phyloP scores from a whole-genome alignment of 208 protist species.

The Acanthamoeba quina region DNA sequence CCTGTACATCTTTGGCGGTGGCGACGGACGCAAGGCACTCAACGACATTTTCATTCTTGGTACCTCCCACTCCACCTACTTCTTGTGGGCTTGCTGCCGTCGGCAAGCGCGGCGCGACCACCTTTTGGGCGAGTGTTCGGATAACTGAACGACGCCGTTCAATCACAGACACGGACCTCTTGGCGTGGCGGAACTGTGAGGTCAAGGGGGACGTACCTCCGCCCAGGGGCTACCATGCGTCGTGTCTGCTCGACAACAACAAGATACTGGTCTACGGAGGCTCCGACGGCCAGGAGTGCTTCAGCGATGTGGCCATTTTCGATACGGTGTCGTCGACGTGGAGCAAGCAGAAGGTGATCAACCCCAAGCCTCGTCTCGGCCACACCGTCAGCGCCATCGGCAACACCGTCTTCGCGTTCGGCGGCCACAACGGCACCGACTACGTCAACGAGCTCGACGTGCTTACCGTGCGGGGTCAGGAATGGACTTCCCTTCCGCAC shows the following conservation, averaged over 20 bases:
- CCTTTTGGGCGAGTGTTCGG: background rate
- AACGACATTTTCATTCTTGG: slow-evolving; percentile 56
- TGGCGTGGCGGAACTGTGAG: slow-evolving; percentile 35
- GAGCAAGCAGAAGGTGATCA: slow-evolving; percentile 25
- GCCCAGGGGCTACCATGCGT: slow-evolving; percentile 34
- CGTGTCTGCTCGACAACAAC: slow-evolving; percentile 11
- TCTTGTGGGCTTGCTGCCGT: too few relatives aligned
- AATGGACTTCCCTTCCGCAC: background rate
- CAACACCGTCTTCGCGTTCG: slow-evolving; percentile 19
- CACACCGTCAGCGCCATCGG: slow-evolving; percentile 19
- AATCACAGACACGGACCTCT: slow-evolving; percentile 7
- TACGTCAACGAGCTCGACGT: slow-evolving; percentile 59
- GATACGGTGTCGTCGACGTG: slow-evolving; percentile 1
- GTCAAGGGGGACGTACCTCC: slow-evolving; percentile 10
- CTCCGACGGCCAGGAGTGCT: slow-evolving; percentile 57
- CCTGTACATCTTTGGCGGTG: slow-evolving; percentile 71
- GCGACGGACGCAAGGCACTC: slow-evolving; percentile 3
- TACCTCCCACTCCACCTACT: background rate
- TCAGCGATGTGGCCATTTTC: slow-evolving; percentile 46
- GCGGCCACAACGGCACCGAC: slow-evolving; percentile 36
- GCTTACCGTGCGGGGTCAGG: background rate
- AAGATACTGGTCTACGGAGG: slow-evolving; percentile 42
- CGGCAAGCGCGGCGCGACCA: too few relatives aligned
- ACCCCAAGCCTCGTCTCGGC: slow-evolving; percentile 14
- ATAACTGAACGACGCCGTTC: background rate